Percentiles rank a stretch among this genome's conserved stretches.
These are phyloP conservation scores for Durotheca rogersii DNA, from an alignment of 495 filamentous ascomycete species.

Conservation along the genomic window DNA sequence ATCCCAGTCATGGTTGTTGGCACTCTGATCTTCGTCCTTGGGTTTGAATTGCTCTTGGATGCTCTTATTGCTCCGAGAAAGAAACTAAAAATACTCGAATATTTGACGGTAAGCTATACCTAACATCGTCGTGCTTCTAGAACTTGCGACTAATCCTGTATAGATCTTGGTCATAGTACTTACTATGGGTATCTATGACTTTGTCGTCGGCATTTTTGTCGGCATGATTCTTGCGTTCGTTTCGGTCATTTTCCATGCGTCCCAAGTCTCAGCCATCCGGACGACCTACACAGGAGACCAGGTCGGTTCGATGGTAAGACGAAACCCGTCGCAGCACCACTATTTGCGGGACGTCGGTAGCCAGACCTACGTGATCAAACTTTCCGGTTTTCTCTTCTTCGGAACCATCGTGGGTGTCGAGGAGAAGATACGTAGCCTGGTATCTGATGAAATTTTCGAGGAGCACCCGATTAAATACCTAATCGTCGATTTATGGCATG, in stretches of 20 bases:
- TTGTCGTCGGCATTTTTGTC: constrained; percentile 87
- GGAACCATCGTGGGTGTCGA: constrained; percentile 95
- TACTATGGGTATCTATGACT: constrained; percentile 95
- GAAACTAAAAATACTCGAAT: constrained; percentile 81
- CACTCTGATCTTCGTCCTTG: constrained; percentile 87
- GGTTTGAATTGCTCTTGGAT: constrained; percentile 85
- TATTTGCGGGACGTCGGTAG: constrained; percentile 81
- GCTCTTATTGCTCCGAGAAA: constrained; percentile 86
- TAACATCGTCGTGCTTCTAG: constrained; percentile 23
- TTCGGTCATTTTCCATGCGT: constrained; percentile 86
- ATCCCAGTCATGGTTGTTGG: constrained; percentile 98
- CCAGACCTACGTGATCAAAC: constrained; percentile 86
- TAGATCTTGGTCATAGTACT: constrained; percentile 88
- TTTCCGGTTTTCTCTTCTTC: constrained; percentile 92
- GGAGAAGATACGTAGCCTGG: constrained; percentile 74
- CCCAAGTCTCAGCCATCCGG: constrained; percentile 80
- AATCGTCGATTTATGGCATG: constrained; percentile 84
- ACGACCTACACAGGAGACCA: constrained; percentile 83
- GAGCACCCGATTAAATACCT: constrained; percentile 80
- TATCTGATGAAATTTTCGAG: constrained; percentile 77
- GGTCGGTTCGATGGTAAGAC: constrained; percentile 85
- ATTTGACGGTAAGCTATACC: constrained; percentile 63
- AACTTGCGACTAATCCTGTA: constrained; percentile 27
- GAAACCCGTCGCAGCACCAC: constrained; percentile 84
- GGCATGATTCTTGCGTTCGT: constrained; percentile 91